Conservation (phyloP, 495 filamentous ascomycete species). For the Cenococcum geophilum region DNA sequence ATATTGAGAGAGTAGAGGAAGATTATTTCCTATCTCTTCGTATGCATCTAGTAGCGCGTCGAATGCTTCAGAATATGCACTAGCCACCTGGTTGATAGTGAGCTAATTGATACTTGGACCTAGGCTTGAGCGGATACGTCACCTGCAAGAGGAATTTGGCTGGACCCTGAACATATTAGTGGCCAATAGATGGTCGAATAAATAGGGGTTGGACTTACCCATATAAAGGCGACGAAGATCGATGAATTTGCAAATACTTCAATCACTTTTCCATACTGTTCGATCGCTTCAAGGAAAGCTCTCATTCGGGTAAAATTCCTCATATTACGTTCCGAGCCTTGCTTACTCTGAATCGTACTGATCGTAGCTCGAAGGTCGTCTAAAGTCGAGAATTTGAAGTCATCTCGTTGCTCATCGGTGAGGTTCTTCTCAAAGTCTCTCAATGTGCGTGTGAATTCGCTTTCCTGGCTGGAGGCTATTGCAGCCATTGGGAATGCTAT, state of each 20-base stretch:
- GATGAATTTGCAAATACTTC: conserved; percentile 18
- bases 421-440: conserved; percentile 19
- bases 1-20: conserved; percentile 40
- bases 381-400: conserved; percentile 12
- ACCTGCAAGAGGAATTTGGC: conserved; percentile 25
- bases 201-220: neutral
- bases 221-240: conserved; percentile 19
- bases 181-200: too few relatives aligned
- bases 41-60: conserved; percentile 43
- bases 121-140: neutral
- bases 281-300: conserved; percentile 22
- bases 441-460: conserved; percentile 8
- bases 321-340: conserved; percentile 13
- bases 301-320: conserved; percentile 9
- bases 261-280: conserved; percentile 16
- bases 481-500: too few relatives aligned
- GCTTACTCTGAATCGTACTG: conserved; percentile 14
- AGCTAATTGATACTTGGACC: neutral
- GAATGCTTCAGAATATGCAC: conserved; percentile 35
- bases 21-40: conserved; percentile 38
- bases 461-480: too few relatives aligned
- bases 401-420: conserved; percentile 9
- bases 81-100: conserved; percentile 29
- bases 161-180: conserved; percentile 7
- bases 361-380: conserved; percentile 13